Percentiles rank a stretch among this genome's conserved stretches.
These are phyloP conservation scores for Schoenoplectus triqueter DNA, from an alignment of 202 grass and related monocot genomes.

Conservation along the genomic window DNA sequence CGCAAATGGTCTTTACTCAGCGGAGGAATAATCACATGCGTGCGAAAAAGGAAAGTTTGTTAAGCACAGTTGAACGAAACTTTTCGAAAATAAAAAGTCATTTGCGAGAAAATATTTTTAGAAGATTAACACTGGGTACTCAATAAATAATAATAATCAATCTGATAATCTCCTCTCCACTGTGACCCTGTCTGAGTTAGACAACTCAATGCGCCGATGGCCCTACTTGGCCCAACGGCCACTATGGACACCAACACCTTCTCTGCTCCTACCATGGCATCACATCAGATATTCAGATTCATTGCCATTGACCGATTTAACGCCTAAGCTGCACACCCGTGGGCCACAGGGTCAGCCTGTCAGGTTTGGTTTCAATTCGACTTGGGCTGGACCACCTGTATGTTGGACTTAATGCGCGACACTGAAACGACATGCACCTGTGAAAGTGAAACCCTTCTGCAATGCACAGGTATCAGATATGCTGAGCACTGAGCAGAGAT, in stretches of 20 bases:
- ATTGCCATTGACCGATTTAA: not conserved
- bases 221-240: constrained; percentile 24
- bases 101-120: no score
- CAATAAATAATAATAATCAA: not conserved
- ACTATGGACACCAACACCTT: constrained; percentile 24
- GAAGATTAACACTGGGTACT: no score
- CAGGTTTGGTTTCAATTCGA: not conserved
- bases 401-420: not conserved
- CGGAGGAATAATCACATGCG: no score
- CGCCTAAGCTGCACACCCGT: not conserved
- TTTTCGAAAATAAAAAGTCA: no score
- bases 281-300: not conserved
- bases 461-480: not conserved
- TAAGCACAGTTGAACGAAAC: no score
- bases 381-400: not conserved
- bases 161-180: constrained; percentile 8
- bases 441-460: not conserved
- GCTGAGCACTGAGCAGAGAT: not conserved
- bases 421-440: not conserved
- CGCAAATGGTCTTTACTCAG: no score
- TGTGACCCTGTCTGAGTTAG: constrained; percentile 37
- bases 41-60: no score
- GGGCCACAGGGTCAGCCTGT: not conserved
- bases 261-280: constrained; percentile 1
- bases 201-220: constrained; percentile 8